Percentiles rank a stretch among this genome's conserved stretches.
phyloP scores from a whole-genome alignment of 192 early-diverging fungal genomes.

The Backusella tarrabulga region DNA sequence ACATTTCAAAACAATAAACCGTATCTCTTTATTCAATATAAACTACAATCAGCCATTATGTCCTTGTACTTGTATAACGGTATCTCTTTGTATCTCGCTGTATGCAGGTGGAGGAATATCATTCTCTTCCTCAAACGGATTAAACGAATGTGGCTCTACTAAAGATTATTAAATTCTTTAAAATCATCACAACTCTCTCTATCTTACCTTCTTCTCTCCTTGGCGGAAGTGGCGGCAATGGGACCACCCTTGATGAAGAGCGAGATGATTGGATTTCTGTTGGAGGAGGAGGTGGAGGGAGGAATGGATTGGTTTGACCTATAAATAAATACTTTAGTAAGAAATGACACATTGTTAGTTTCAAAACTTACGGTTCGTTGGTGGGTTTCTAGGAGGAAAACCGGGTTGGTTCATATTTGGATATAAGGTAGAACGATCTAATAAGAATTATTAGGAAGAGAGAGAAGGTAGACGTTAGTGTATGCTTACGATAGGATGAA shows the following conservation, averaged over 20 bases:
- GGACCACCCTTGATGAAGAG: not conserved
- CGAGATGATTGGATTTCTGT: not conserved
- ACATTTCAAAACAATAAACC: too few relatives aligned
- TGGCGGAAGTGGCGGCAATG: not conserved
- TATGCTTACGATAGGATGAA: not conserved
- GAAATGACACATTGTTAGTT: too few relatives aligned
- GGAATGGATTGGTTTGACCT: not conserved
- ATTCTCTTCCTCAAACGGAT: conserved; percentile 8
- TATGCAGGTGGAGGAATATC: conserved; percentile 7
- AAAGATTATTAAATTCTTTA: not conserved
- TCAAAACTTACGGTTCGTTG: not conserved
- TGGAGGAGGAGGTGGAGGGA: not conserved
- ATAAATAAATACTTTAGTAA: not conserved
- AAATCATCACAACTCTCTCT: not conserved
- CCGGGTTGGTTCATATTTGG: not conserved
- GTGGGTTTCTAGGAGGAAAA: not conserved
- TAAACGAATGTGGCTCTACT: not conserved
- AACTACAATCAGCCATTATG: not conserved
- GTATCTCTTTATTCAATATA: too few relatives aligned
- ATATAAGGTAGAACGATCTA: not conserved
- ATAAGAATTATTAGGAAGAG: not conserved
- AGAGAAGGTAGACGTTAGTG: not conserved
- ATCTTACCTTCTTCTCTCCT: not conserved
- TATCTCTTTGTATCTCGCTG: conserved; percentile 9
- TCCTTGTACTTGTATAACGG: not conserved